Percentiles rank a stretch among this genome's conserved stretches.
These are phyloP conservation scores for Tricholoma sp. DNA, from an alignment of 768 basidiomycete genomes.

Conservation along the genomic window DNA sequence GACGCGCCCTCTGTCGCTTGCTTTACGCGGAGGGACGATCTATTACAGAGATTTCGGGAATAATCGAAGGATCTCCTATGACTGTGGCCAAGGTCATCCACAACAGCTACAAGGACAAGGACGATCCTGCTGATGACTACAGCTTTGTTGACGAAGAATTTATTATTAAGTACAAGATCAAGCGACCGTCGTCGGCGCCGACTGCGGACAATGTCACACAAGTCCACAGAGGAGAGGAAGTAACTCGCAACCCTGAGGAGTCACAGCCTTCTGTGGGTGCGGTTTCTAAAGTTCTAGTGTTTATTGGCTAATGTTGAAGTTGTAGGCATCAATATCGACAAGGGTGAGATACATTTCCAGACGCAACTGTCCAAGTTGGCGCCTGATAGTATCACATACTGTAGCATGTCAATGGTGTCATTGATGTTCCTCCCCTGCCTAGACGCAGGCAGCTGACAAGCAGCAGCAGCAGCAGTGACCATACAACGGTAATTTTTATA, in stretches of 20 bases:
- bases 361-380: neutral
- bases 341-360: neutral
- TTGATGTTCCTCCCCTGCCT: neutral
- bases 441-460: neutral
- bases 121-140: neutral
- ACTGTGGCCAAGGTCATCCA: neutral
- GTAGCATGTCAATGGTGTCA: neutral
- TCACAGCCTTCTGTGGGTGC: neutral
- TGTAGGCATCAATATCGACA: neutral
- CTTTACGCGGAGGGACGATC: neutral
- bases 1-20: neutral
- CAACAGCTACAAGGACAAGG: neutral
- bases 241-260: too few relatives aligned
- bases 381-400: neutral
- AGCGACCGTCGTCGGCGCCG: neutral
- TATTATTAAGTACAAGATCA: neutral
- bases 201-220: neutral
- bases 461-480: neutral
- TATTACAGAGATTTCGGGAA: neutral
- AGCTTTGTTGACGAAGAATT: neutral
- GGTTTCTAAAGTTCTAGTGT: neutral
- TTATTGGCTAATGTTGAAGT: too few relatives aligned
- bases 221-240: neutral
- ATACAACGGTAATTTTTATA: neutral
- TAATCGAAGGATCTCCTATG: neutral